Evolutionary conservation across 169 alveolate genomes (phyloP).

Genomic region (Eimeria maxima): DNA sequence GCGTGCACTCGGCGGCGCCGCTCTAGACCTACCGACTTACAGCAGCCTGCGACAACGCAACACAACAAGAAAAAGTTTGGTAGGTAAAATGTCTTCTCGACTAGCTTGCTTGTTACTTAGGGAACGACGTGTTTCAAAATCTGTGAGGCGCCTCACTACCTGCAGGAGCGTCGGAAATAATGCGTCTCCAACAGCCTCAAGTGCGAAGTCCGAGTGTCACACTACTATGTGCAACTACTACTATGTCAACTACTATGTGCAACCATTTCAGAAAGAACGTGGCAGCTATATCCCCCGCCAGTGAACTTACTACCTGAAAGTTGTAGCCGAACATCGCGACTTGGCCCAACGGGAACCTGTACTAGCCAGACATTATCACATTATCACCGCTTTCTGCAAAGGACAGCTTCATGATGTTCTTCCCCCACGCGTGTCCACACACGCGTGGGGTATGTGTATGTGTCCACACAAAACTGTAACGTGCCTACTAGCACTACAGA

Average conservation of each 20-base stretch:
- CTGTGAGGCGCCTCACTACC: neutral
- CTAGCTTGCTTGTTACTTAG: neutral
- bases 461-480: neutral
- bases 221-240: neutral
- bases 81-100: neutral
- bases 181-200: neutral
- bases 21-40: constrained; percentile 17
- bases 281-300: neutral
- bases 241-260: neutral
- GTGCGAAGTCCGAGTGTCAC: neutral
- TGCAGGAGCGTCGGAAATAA: neutral
- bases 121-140: neutral
- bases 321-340: neutral
- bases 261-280: neutral
- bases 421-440: neutral
- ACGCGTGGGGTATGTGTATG: neutral
- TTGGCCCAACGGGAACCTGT: neutral
- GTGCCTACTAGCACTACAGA: neutral
- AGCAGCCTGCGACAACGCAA: constrained; percentile 28
- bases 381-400: neutral
- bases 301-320: neutral
- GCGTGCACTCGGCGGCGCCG: neutral
- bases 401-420: neutral
- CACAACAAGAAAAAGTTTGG: neutral
- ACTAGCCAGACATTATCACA: neutral